Evolutionary conservation across 306 rosid genomes (phyloP).

Genomic region (Arachis stenosperma): DNA sequence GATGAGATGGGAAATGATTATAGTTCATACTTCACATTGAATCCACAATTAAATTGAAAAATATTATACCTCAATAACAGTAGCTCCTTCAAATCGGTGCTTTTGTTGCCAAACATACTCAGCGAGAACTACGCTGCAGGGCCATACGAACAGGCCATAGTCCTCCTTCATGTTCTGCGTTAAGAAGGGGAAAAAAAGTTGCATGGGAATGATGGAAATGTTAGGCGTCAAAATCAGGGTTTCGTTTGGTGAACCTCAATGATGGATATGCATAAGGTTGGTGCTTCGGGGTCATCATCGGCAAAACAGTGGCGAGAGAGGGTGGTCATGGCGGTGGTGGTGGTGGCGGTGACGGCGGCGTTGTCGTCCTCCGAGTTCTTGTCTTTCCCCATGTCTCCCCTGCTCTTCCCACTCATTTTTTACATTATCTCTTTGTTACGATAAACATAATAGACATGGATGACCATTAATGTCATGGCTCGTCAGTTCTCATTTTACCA

Average conservation of each 20-base stretch:
- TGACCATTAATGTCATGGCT: no score
- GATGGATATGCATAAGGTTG: conserved; percentile 58
- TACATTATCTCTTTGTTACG: no score
- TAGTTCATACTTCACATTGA: not conserved
- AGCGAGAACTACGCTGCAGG: conserved; percentile 75
- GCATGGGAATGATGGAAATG: not conserved
- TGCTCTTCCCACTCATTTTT: no score
- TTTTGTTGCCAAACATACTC: conserved; percentile 88
- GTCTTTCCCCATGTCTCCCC: conserved; percentile 44
- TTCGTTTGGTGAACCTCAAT: conserved; percentile 54
- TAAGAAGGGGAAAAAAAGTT: not conserved
- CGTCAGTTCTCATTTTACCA: no score
- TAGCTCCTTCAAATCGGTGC: conserved; percentile 59
- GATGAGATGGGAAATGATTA: not conserved
- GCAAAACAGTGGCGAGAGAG: conserved; percentile 64
- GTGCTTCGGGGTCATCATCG: conserved; percentile 42
- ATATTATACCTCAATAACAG: conserved; percentile 70
- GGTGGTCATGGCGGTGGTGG: conserved; percentile 49
- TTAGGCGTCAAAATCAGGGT: not conserved
- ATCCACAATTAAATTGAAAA: not conserved
- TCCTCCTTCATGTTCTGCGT: conserved; percentile 81
- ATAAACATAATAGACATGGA: no score
- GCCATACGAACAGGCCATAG: conserved; percentile 88
- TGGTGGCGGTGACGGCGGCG: conserved; percentile 13
- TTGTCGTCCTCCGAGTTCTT: conserved; percentile 30